Evolutionary conservation across 2,329 filamentous ascomycete species (phyloP), one percentile per base, ranked within the genome.

Genomic region (Hypomyces rosellus): DNA sequence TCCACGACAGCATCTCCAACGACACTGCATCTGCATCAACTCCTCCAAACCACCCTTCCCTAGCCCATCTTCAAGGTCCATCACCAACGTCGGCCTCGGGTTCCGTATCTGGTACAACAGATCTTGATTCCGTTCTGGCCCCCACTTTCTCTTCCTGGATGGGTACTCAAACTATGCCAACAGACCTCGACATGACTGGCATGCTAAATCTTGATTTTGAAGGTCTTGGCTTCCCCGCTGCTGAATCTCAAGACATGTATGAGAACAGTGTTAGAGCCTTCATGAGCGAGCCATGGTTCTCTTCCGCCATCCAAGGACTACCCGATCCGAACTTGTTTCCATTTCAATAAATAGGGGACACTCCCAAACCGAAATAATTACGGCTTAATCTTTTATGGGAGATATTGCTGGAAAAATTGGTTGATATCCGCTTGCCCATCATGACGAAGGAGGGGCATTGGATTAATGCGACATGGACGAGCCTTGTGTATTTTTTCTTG

Each of bases 271-370:
- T 68, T 46, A 61, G 63, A 34, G 67, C 66, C 53, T 61, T 68
- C 46, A 60, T 72, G 46, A 63, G 66, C 50, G 71, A 74, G 49
- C 66, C 68, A 13, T 73, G 71, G 65, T 65, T 72, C 49, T 67
- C 59, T 8, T 64, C 66, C 45, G 62, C 66, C 50, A 67, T 72
- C 18, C 64, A 67, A 43, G 63, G 62, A 12, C 55, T 71, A 20
- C 67, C 65, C 1, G 63, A 66, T 25, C 54, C 57, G 13, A 62
- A 62, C 46, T 61, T 67, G 48, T 68, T 71, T 55, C 61, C 62
- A n/a, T 66, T 69, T 51, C 69, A 48, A 61, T 36, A 25, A 37
- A 7, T 16, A 42, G 40, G 25, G 6, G 25, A 30, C 20, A 20
- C 20, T 20, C 20, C 20, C 20, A 20, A 20, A 3, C 3, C 3